Percentiles rank a stretch among this genome's conserved stretches.
Conservation (phyloP, 805 yeast species). For the Saccharomycopsis fermentans region DNA sequence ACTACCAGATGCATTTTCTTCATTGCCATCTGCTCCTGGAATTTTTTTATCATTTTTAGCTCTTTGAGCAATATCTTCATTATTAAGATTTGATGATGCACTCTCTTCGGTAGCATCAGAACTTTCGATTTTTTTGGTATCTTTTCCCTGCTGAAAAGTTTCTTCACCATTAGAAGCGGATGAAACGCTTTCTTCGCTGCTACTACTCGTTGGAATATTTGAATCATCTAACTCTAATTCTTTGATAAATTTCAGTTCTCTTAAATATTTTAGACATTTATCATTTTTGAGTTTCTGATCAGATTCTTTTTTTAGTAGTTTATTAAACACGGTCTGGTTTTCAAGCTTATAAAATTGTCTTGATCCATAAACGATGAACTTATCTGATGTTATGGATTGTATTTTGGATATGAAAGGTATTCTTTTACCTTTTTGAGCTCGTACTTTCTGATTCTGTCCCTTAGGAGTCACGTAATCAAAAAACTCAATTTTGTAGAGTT, state of each 20-base stretch:
- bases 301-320: conserved; percentile 1
- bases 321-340: conserved; percentile 4
- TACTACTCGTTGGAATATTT: neutral
- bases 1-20: neutral
- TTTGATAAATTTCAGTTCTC: conserved; percentile 3
- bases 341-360: conserved; percentile 14
- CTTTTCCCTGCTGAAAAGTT: neutral
- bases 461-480: conserved; percentile 1
- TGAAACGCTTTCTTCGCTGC: neutral
- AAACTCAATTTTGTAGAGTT: conserved; percentile 13
- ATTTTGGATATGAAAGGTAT: conserved; percentile 8
- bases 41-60: neutral
- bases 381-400: conserved; percentile 3
- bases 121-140: neutral
- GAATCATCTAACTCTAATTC: conserved; percentile 3
- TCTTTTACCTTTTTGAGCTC: neutral
- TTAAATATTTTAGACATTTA: conserved; percentile 5
- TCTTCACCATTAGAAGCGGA: neutral
- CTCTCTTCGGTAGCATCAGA: too few species aligned
- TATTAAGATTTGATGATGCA: neutral
- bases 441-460: neutral
- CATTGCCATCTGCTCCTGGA: neutral
- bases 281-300: conserved; percentile 1
- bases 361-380: conserved; percentile 15
- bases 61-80: neutral